phyloP scores from a whole-genome alignment of 2,329 filamentous ascomycete species.

The Fonsecaea monophora region DNA sequence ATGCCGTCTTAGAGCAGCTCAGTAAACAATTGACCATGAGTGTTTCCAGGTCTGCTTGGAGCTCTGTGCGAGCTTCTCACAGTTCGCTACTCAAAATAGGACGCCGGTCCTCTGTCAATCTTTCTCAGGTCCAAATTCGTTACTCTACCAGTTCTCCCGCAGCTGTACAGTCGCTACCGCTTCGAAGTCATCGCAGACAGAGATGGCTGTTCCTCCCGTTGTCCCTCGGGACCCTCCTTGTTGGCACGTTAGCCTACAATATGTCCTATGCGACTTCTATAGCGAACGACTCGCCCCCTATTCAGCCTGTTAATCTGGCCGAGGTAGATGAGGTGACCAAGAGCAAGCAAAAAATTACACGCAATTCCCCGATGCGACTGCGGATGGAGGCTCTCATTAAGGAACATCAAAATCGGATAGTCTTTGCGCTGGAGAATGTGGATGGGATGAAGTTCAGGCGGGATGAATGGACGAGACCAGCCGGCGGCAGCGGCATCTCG shows the following conservation, averaged over 20 bases:
- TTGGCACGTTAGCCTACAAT: slow-evolving; percentile 58
- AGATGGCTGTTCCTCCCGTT: slow-evolving; percentile 57
- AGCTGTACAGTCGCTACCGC: slow-evolving; percentile 6
- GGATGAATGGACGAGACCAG: slow-evolving; percentile 85
- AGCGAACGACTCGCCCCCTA: slow-evolving; percentile 40
- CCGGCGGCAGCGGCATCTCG: slow-evolving; percentile 90
- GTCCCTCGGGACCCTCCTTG: slow-evolving; percentile 57
- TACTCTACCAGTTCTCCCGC: slow-evolving; percentile 41
- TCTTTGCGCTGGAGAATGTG: slow-evolving; percentile 79
- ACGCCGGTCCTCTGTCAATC: neutral
- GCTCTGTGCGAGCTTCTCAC: slow-evolving; percentile 27
- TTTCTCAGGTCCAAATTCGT: slow-evolving; percentile 27
- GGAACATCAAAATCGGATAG: slow-evolving; percentile 86
- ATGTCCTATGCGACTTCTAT: slow-evolving; percentile 51
- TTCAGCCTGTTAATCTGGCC: slow-evolving; percentile 66
- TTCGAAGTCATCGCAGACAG: slow-evolving; percentile 42
- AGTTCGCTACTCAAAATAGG: slow-evolving; percentile 10
- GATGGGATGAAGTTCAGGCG: slow-evolving; percentile 82
- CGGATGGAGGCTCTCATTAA: slow-evolving; percentile 98
- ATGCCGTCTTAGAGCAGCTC: neutral
- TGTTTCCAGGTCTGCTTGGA: slow-evolving; percentile 20
- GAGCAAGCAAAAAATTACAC: slow-evolving; percentile 75
- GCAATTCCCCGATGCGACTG: slow-evolving; percentile 89
- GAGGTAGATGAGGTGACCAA: slow-evolving; percentile 84
- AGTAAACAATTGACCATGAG: slow-evolving; percentile 17